A percentile compares a stretch with the other conserved stretches of the same genome.
phyloP scores from a whole-genome alignment of 352 stramenopile genomes.

The Pythium angustatum region DNA sequence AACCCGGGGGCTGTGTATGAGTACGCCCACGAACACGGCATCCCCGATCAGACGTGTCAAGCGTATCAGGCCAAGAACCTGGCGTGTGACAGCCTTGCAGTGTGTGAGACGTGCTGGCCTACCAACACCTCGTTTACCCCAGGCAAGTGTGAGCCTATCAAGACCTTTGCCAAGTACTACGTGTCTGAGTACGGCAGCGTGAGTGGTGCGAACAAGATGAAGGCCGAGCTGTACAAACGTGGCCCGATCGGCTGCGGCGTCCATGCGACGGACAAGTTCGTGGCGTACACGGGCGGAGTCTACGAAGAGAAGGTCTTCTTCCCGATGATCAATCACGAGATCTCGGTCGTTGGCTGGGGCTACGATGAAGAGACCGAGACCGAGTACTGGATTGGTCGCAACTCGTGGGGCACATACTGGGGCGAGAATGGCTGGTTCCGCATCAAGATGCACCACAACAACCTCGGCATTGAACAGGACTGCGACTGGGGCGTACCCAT shows the following conservation, averaged over 20 bases:
- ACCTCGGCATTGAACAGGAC: conserved; percentile 87
- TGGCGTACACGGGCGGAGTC: conserved; percentile 75
- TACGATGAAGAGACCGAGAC: conserved; percentile 83
- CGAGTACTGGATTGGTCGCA: conserved; percentile 93
- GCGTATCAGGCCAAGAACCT: conserved; percentile 89
- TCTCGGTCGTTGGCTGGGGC: conserved; percentile 88
- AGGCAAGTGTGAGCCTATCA: conserved; percentile 80
- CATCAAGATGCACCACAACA: conserved; percentile 90
- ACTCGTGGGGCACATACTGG: conserved; percentile 93
- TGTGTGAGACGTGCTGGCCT: conserved; percentile 89
- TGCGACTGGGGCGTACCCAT: conserved; percentile 90
- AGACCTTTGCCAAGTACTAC: conserved; percentile 89
- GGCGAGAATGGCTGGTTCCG: conserved; percentile 92
- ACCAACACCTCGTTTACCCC: conserved; percentile 87
- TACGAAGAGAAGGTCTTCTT: conserved; percentile 86
- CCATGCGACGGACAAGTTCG: conserved; percentile 85
- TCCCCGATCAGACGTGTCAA: conserved; percentile 93
- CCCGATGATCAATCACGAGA: conserved; percentile 87
- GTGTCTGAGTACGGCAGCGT: conserved; percentile 90
- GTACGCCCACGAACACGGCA: conserved; percentile 86
- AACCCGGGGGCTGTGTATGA: conserved; percentile 85
- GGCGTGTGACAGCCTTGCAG: conserved; percentile 66
- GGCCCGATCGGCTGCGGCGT: conserved; percentile 89
- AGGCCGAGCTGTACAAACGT: conserved; percentile 91
- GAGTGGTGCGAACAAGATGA: conserved; percentile 86